Conservation (phyloP, 1,139 yeast genomes). For the Candida gigantensis region DNA sequence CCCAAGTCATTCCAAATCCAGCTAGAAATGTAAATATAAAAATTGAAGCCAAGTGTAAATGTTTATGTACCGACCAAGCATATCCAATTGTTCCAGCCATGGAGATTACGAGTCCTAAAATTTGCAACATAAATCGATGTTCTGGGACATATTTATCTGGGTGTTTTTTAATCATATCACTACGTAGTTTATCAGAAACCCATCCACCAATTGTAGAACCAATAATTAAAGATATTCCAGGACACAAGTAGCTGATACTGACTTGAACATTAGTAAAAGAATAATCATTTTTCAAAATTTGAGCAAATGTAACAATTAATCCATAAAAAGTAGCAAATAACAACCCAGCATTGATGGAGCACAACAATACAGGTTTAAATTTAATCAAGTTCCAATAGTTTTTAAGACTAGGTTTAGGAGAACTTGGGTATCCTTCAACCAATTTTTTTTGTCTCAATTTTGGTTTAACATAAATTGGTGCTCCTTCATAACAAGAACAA, state of each 20-base stretch:
- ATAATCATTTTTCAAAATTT: constrained; percentile 39
- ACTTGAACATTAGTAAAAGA: constrained; percentile 34
- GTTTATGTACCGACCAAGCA: constrained; percentile 54
- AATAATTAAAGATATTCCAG: constrained; percentile 50
- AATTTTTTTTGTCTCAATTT: constrained; percentile 28
- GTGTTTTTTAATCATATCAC: constrained; percentile 24
- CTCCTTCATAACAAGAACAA: constrained; percentile 31
- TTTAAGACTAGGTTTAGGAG: constrained; percentile 48
- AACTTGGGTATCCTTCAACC: constrained; percentile 39
- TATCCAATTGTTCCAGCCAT: constrained; percentile 52
- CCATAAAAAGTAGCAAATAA: constrained; percentile 59
- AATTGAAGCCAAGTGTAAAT: constrained; percentile 44
- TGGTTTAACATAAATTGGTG: constrained; percentile 27
- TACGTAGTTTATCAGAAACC: constrained; percentile 44
- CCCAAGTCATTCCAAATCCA: constrained; percentile 63
- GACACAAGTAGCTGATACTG: constrained; percentile 54
- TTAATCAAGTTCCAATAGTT: constrained; percentile 38
- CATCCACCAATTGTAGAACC: constrained; percentile 57
- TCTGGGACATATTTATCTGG: constrained; percentile 43
- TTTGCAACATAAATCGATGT: constrained; percentile 46
- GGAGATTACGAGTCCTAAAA: constrained; percentile 46
- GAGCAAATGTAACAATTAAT: constrained; percentile 52
- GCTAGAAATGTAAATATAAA: constrained; percentile 46
- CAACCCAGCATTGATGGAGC: constrained; percentile 52
- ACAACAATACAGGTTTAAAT: constrained; percentile 47